Evolutionary conservation across 176 grass and related monocot genomes (phyloP), one percentile per base, ranked within the genome.

Genomic region (Areca catechu): DNA sequence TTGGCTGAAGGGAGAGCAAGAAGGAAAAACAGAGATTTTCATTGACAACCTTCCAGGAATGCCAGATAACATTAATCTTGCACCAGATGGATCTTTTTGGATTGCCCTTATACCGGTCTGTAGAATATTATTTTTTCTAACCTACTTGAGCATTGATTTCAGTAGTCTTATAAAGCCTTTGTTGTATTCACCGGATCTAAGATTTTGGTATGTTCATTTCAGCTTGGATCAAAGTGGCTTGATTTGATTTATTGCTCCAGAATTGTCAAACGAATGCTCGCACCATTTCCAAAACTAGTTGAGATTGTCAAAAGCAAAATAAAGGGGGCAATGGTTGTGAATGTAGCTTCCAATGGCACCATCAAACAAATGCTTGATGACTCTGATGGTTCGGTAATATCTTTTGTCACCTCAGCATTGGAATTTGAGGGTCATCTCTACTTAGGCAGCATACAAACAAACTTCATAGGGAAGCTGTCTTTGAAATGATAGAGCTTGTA

Each of bases 61-160:
- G 51, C 91, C 86, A 0, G 91, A 95, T 22, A 95, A 95, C 60
- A 76, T 95, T 3, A 85, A 80, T 17, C 74, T 78, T 1, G 83
- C 80, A 1, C 76, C 86, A 1, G 91, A 90, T 15, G 91, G 86
- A 16, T 81, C 83, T 24, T 96, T 90, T 49, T 96, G 91, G 91
- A 74, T 96, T 5, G 82, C 86, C 1, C 59, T 96, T 49, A 0
- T 79, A 55, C 73, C 57, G 86, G 91, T 86, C 4, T 27, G 20
- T 5, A 28, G 16, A 75, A n/a, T 1, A 43, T 53, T 65, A 22
- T 16, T 9, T 51, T 7, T 14, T 29, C 48, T 23, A 51, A n/a
- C 7, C 15, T 55, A 54, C 0, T 21, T 19, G 16, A 15, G 7
- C 7, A 17, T 19, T 15, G 23, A 12, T 15, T 19, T 20, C 15